Percentiles rank a stretch among this genome's conserved stretches.
Evolutionary conservation across 2,329 filamentous ascomycete species (phyloP).

Genomic region (Aspergillus alliaceus): DNA sequence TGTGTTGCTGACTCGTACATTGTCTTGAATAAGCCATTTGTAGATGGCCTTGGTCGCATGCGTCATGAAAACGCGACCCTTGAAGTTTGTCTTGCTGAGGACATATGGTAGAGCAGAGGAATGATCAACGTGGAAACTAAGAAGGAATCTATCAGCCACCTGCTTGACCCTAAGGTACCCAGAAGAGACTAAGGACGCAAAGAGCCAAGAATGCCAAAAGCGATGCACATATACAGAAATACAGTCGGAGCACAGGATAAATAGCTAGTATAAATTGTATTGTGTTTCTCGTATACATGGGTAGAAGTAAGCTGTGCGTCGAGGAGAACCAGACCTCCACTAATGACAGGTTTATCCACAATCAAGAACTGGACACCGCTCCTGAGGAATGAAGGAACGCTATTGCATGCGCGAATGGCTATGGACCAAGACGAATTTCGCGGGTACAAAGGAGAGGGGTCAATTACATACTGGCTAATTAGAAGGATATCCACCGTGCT

Average conservation of each 20-base stretch:
- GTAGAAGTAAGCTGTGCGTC: neutral
- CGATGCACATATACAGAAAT: conserved; percentile 18
- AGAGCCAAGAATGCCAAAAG: conserved; percentile 8
- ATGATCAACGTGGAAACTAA: conserved; percentile 96
- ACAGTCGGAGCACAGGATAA: conserved; percentile 18
- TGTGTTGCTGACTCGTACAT: conserved; percentile 80
- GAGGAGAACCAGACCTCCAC: conserved; percentile 5
- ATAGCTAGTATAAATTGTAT: conserved; percentile 30
- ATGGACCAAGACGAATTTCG: conserved; percentile 7
- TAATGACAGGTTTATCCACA: neutral
- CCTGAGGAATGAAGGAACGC: neutral
- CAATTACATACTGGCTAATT: conserved; percentile 90
- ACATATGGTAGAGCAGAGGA: conserved; percentile 98
- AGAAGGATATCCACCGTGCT: conserved; percentile 96
- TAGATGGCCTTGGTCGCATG: conserved; percentile 99
- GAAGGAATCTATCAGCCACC: conserved; percentile 28
- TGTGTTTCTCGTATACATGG: conserved; percentile 40
- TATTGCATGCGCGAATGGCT: conserved; percentile 4
- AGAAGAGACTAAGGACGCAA: conserved; percentile 1
- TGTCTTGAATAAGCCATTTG: conserved; percentile 98
- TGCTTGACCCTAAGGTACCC: conserved; percentile 1
- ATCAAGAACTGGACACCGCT: conserved; percentile 6
- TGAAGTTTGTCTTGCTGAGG: conserved; percentile 96
- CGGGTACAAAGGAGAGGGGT: conserved; percentile 20
- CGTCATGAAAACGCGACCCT: conserved; percentile 96